A percentile compares a stretch with the other conserved stretches of the same genome.
These are phyloP conservation scores for Eimeria sp. DNA, from an alignment of 169 alveolate genomes.

Conservation along the genomic window DNA sequence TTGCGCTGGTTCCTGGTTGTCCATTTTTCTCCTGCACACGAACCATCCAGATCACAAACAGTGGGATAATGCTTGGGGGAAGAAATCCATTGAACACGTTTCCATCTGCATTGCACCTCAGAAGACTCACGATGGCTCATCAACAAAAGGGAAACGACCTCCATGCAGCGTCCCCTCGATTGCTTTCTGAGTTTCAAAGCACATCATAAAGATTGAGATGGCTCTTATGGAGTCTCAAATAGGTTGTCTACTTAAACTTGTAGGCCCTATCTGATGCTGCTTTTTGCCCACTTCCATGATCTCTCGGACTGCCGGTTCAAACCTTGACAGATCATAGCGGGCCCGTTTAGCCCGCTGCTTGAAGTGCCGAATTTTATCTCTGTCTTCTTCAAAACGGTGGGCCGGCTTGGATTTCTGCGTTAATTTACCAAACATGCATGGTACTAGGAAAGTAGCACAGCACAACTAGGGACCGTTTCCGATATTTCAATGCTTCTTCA, in stretches of 20 bases:
- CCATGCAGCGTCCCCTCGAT: slow-evolving; percentile 76
- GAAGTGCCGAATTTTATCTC: slow-evolving; percentile 69
- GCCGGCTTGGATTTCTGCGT: slow-evolving; percentile 73
- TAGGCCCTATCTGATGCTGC: background rate
- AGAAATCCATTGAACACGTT: background rate
- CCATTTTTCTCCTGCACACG: slow-evolving; percentile 17
- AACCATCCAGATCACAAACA: background rate
- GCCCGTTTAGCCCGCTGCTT: slow-evolving; percentile 80
- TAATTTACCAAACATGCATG: background rate
- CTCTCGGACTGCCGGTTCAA: slow-evolving; percentile 80
- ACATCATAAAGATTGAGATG: background rate
- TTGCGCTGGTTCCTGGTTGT: slow-evolving; percentile 19
- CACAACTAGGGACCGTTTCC: background rate
- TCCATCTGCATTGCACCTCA: background rate
- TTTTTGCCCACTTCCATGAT: slow-evolving; percentile 77
- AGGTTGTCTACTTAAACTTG: background rate
- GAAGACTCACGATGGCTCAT: slow-evolving; percentile 67
- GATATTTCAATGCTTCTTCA: background rate
- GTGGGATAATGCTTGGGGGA: background rate
- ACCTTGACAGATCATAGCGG: slow-evolving; percentile 81
- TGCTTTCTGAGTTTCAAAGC: slow-evolving; percentile 47
- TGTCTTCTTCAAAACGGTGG: slow-evolving; percentile 76
- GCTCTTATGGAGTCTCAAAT: background rate
- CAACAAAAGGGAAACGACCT: slow-evolving; percentile 79
- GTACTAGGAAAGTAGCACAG: background rate